Conservation (phyloP, 192 early-diverging fungal genomes). For the Backusella westeae region DNA sequence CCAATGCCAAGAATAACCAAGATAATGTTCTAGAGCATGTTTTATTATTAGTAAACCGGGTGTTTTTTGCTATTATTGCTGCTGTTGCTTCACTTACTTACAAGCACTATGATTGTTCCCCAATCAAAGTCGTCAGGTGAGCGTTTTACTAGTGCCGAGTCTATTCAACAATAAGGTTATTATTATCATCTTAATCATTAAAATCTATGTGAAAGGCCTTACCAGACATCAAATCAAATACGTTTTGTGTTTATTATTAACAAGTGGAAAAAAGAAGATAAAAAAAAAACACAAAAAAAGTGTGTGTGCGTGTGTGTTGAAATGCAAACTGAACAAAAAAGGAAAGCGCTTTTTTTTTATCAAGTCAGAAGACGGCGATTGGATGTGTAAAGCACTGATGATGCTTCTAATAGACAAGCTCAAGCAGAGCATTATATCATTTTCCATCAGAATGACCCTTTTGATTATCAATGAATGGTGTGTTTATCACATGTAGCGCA, state of each 20-base stretch:
- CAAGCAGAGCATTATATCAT: not conserved
- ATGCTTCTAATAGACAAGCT: too few relatives aligned
- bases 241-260: too few relatives aligned
- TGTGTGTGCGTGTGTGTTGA: not conserved
- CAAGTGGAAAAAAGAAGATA: not conserved
- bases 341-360: not conserved
- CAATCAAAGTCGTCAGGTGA: slow-evolving; percentile 18
- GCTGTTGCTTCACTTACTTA: not conserved
- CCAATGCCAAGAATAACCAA: slow-evolving; percentile 15
- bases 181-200: too few relatives aligned
- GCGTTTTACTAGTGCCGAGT: not conserved
- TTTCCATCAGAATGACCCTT: not conserved
- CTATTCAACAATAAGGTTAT: not conserved
- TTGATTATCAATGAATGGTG: not conserved
- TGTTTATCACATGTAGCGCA: not conserved
- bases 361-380: not conserved
- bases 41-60: not conserved
- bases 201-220: not conserved
- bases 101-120: slow-evolving; percentile 11
- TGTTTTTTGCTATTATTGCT: not conserved
- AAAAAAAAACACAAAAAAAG: not conserved
- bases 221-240: not conserved
- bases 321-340: not conserved
- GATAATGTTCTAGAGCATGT: slow-evolving; percentile 10
- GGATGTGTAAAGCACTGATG: not conserved